Percentiles rank a stretch among this genome's conserved stretches.
These are phyloP conservation scores for Amaranthus cruentus DNA, from an alignment of 148 eudicot genomes.

Conservation along the genomic window DNA sequence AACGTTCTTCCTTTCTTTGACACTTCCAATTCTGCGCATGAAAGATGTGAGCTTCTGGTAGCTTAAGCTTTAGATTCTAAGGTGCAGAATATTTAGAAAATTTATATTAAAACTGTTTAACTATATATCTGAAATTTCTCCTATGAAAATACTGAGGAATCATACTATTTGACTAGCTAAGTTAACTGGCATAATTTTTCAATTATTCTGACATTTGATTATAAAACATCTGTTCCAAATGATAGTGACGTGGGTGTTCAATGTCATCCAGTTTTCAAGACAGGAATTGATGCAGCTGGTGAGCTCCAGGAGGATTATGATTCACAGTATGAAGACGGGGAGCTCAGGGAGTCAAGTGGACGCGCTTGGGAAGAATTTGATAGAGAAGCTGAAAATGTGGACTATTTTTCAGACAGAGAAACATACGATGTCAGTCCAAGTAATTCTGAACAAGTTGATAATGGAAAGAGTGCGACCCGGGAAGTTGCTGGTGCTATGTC, in stretches of 20 bases:
- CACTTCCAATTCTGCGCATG: background rate
- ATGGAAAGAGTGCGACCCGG: slow-evolving; percentile 5
- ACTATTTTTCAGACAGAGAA: slow-evolving; percentile 20
- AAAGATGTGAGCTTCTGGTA: slow-evolving; percentile 17
- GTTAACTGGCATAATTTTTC: slow-evolving; percentile 6
- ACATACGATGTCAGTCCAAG: slow-evolving; percentile 13
- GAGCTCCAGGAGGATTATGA: slow-evolving; percentile 32
- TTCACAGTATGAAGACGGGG: slow-evolving; percentile 53
- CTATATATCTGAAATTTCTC: slow-evolving; percentile 9
- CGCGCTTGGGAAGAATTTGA: slow-evolving; percentile 34
- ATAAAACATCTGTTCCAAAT: slow-evolving; percentile 10
- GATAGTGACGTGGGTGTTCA: slow-evolving; percentile 9
- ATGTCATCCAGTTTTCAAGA: slow-evolving; percentile 12
- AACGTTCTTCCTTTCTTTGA: slow-evolving; percentile 1
- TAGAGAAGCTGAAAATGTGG: slow-evolving; percentile 27
- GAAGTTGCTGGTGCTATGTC: slow-evolving; percentile 13
- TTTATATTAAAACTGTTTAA: background rate
- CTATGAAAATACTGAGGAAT: background rate
- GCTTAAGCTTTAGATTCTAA: slow-evolving; percentile 9
- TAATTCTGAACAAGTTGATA: slow-evolving; percentile 12
- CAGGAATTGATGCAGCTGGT: slow-evolving; percentile 16
- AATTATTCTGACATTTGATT: slow-evolving; percentile 1
- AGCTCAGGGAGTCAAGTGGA: slow-evolving; percentile 37
- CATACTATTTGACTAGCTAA: slow-evolving; percentile 3
- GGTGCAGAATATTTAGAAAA: background rate